A percentile compares a stretch with the other conserved stretches of the same genome.
phyloP scores from a whole-genome alignment of 2,329 filamentous ascomycete genomes.

The Cytospora piceae region DNA sequence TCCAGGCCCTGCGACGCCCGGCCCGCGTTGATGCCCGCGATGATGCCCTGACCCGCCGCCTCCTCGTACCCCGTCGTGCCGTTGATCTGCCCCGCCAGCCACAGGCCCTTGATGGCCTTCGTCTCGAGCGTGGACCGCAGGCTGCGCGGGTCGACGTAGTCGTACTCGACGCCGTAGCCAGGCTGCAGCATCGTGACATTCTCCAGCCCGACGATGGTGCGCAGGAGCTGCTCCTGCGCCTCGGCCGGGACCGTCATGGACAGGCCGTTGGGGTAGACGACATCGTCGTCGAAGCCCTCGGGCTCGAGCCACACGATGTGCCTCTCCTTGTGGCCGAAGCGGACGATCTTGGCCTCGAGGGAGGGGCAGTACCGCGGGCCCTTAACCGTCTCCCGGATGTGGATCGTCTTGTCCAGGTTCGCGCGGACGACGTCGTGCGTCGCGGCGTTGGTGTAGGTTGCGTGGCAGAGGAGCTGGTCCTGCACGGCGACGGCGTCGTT shows the following conservation, averaged over 20 bases:
- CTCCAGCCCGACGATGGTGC: conserved; percentile 85
- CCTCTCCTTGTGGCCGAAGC: conserved; percentile 76
- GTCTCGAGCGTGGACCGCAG: conserved; percentile 90
- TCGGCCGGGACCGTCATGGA: conserved; percentile 95
- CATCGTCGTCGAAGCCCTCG: conserved; percentile 86
- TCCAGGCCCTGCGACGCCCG: conserved; percentile 70
- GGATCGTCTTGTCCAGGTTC: conserved; percentile 94
- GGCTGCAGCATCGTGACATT: conserved; percentile 90
- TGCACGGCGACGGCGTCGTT: conserved; percentile 77
- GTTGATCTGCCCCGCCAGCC: conserved; percentile 95
- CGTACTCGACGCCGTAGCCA: conserved; percentile 97
- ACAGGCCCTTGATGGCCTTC: conserved; percentile 86
- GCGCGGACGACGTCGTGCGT: conserved; percentile 83
- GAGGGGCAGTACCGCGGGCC: conserved; percentile 96
- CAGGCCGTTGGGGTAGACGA: conserved; percentile 95
- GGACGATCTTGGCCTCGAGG: conserved; percentile 89
- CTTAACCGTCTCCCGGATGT: conserved; percentile 93
- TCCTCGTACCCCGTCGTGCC: conserved; percentile 98
- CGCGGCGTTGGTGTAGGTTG: conserved; percentile 81
- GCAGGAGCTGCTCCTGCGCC: conserved; percentile 82
- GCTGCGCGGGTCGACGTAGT: conserved; percentile 93
- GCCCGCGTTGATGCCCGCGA: conserved; percentile 93
- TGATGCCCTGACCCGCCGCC: conserved; percentile 87
- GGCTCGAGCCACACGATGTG: conserved; percentile 98
- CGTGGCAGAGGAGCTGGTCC: conserved; percentile 83